These are phyloP conservation scores for Cystoisospora suis DNA, from an alignment of 169 alveolate genomes.

Conservation along the genomic window DNA sequence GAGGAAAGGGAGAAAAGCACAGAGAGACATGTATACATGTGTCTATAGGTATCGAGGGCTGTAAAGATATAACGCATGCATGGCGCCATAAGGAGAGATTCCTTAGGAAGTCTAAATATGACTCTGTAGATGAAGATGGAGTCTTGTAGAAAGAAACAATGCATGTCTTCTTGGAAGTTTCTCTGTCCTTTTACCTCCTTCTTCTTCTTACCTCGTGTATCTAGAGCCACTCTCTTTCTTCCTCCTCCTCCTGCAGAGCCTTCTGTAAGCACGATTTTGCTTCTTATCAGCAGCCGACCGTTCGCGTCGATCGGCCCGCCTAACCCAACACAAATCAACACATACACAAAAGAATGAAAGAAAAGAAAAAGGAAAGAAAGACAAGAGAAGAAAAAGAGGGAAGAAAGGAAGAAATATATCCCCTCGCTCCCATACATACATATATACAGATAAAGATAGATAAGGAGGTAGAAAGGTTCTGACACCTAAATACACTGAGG, in stretches of 20 bases:
- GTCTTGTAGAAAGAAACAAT: no score
- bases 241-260: conserved; percentile 60
- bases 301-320: conserved; percentile 75
- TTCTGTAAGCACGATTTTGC: conserved; percentile 70
- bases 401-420: not conserved
- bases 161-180: no score
- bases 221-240: conserved; percentile 51
- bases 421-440: conserved; percentile 13
- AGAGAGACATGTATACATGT: not conserved
- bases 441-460: not conserved
- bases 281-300: conserved; percentile 69
- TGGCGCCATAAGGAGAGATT: no score
- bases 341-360: not conserved
- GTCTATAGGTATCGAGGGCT: not conserved
- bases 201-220: conserved; percentile 22
- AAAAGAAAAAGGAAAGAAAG: not conserved
- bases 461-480: no score
- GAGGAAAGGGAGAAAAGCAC: not conserved
- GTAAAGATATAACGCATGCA: no score
- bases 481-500: not conserved
- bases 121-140: no score
- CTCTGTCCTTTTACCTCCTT: not conserved
- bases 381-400: not conserved
- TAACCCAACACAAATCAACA: not conserved
- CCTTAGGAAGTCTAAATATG: no score